Conservation (phyloP, 257 asterid genomes). For the Coffea eugenioides region DNA sequence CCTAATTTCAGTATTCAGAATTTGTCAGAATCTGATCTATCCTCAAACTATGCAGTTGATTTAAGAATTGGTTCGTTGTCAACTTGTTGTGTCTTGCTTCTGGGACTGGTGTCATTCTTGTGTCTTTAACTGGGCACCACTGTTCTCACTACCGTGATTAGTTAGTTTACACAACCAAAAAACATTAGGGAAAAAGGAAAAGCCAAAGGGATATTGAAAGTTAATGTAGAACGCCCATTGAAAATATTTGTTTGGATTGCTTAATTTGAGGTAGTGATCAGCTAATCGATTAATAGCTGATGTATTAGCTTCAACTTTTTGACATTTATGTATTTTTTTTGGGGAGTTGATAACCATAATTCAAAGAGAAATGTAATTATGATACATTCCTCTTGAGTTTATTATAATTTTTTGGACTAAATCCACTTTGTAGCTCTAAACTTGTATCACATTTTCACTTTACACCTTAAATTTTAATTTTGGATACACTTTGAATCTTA, state of each 20-base stretch:
- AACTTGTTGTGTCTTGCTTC: slow-evolving; percentile 13
- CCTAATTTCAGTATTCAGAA: slow-evolving; percentile 57
- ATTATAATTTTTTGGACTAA: too few species aligned
- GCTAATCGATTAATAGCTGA: slow-evolving; percentile 1
- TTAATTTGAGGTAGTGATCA: not conserved
- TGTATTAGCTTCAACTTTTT: not conserved
- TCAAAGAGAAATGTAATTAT: not conserved
- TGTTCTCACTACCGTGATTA: not conserved
- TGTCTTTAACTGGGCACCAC: not conserved
- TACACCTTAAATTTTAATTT: too few species aligned
- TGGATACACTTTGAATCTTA: too few species aligned
- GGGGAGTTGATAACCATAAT: not conserved
- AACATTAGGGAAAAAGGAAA: too few species aligned
- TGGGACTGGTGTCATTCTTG: not conserved
- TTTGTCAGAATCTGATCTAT: slow-evolving; percentile 52
- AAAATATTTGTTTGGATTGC: not conserved
- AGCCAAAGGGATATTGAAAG: not conserved
- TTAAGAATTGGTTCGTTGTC: slow-evolving; percentile 15
- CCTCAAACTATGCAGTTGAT: slow-evolving; percentile 28
- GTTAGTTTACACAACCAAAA: too few species aligned
- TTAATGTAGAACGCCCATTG: too few species aligned
- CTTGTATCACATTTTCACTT: too few species aligned
- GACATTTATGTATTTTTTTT: not conserved
- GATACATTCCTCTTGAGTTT: not conserved
- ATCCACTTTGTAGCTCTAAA: too few species aligned